Evolutionary conservation across 257 asterid genomes (phyloP).

Genomic region (Henckelia pumila): DNA sequence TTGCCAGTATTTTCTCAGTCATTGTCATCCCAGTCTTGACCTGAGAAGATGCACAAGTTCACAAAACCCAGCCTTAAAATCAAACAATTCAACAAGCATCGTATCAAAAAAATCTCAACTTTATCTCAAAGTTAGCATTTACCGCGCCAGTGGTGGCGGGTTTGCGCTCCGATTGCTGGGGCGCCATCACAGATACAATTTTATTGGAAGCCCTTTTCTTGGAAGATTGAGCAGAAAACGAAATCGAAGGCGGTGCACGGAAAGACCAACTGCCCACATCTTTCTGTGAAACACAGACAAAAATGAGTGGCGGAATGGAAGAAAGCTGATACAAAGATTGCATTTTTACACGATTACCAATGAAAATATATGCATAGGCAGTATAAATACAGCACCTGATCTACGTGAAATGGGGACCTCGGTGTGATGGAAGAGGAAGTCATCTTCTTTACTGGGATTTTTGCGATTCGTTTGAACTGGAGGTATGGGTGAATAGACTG

Average conservation of each 20-base stretch:
- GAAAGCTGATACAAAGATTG: conserved; percentile 5
- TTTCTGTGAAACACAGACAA: conserved; percentile 41
- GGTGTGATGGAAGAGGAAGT: conserved; percentile 58
- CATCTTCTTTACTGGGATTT: conserved; percentile 29
- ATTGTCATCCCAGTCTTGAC: conserved; percentile 86
- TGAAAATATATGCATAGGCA: neutral
- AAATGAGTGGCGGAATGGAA: conserved; percentile 1
- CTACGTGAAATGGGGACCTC: conserved; percentile 38
- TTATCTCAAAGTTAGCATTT: conserved; percentile 16
- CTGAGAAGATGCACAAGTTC: conserved; percentile 34
- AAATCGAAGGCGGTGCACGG: conserved; percentile 42
- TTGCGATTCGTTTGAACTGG: conserved; percentile 18
- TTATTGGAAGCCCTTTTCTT: conserved; percentile 46
- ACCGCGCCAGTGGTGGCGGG: conserved; percentile 85
- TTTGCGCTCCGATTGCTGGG: conserved; percentile 70
- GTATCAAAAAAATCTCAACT: conserved; percentile 11
- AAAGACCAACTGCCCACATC: conserved; percentile 55
- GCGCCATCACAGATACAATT: conserved; percentile 72
- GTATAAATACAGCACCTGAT: conserved; percentile 38
- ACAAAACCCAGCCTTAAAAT: conserved; percentile 26
- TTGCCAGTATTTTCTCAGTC: conserved; percentile 93
- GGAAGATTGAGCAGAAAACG: conserved; percentile 33
- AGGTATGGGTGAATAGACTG: no score
- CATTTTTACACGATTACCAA: neutral
- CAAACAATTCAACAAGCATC: conserved; percentile 4